Base-by-base conservation (phyloP, 179 eudicot genomes). In the Carnegiea gigantea region DNA sequence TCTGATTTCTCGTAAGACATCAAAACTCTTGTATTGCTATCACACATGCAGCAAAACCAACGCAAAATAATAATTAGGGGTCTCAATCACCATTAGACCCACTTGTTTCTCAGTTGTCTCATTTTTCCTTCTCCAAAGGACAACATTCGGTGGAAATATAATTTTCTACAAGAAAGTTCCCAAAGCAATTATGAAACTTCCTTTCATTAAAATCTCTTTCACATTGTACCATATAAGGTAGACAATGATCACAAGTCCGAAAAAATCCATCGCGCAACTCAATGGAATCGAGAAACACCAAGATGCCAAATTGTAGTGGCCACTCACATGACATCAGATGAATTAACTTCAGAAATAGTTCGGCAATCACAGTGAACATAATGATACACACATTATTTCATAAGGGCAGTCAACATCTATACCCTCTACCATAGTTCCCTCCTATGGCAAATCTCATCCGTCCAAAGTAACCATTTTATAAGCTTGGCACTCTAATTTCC, bases 241-340 rank as follows among this genome's bases (percentile, higher is more conserved):
- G 83, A 60, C 81, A 79, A 83, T 83, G 75, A 83, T 79, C 70
- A 79, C 79, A 83, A 36, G 75, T 70, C 79, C 77, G 70, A 64
- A 33, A 48, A 9, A 60, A 49, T 77, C 74, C 77, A 76, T 43
- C 53, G n/a, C 65, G 21, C 43, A 73, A 40, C 73, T 72, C 80
- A 71, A 53, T 36, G 28, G 0, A 70, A 30, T 68, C 43, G 44
- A 70, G 40, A 71, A 71, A 57, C 4, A 77, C 53, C 1, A 49
- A 33, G 1, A 82, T 20, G 48, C 10, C 26, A 70, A 5, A 51
- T 0, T 59, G 46, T 48, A 72, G 49, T 24, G 36, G 38, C 33
- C 33, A 65, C 13, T 65, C 70, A 65, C 36, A 23, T 5, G 15
- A 21, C 5, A 26, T 9, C 36, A 14, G 70, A 65, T 65, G 70